A percentile compares a stretch with the other conserved stretches of the same genome.
These are phyloP conservation scores for Pythium chondricola DNA, from an alignment of 352 stramenopile genomes.

Conservation along the genomic window DNA sequence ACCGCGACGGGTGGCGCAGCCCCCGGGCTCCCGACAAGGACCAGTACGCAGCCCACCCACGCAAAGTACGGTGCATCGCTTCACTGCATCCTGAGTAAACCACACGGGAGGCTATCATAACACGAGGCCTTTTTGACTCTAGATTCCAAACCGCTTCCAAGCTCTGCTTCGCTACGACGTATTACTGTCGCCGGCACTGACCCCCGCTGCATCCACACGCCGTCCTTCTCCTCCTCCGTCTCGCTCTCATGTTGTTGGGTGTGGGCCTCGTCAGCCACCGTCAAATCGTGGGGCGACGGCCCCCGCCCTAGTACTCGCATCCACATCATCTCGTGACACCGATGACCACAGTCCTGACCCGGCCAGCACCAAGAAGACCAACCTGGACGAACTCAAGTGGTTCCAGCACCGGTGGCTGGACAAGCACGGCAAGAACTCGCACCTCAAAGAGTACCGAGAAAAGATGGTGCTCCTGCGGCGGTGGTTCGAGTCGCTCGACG, in stretches of 20 bases:
- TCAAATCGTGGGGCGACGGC: too few species aligned
- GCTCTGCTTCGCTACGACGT: constrained; percentile 21
- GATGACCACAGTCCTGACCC: too few species aligned
- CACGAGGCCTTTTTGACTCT: neutral
- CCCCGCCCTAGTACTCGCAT: too few species aligned
- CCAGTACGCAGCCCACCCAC: constrained; percentile 12
- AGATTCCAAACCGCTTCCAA: constrained; percentile 42
- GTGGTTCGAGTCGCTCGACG: constrained; percentile 88
- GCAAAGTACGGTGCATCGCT: constrained; percentile 24
- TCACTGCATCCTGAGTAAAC: too few species aligned
- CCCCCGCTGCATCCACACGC: neutral
- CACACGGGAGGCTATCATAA: too few species aligned
- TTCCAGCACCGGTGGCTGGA: constrained; percentile 71
- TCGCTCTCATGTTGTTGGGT: neutral
- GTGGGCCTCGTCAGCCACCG: neutral
- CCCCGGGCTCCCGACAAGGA: constrained; percentile 21
- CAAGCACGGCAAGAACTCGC: constrained; percentile 65
- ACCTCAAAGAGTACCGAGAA: constrained; percentile 57
- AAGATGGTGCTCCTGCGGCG: constrained; percentile 62
- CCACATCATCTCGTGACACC: too few species aligned
- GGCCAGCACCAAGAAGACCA: constrained; percentile 19
- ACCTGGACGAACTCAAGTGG: constrained; percentile 67
- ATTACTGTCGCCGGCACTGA: neutral
- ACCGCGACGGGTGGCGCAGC: constrained; percentile 47
- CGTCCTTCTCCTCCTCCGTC: neutral